These are phyloP conservation scores for Spongospora subterranea DNA, from an alignment of 208 protist genomes.

Conservation along the genomic window DNA sequence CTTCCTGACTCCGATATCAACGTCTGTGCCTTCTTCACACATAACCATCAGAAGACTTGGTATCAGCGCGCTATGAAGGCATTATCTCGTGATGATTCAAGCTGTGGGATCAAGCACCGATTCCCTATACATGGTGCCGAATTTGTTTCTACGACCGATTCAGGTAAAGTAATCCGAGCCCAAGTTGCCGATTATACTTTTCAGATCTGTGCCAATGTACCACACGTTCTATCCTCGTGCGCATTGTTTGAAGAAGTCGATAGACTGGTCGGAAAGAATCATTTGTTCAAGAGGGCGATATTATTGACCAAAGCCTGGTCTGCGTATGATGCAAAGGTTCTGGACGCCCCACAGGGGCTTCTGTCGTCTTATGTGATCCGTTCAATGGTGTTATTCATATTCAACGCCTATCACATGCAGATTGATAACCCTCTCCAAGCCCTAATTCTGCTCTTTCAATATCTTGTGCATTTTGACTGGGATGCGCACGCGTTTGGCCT, in stretches of 20 bases:
- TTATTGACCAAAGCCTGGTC: slow-evolving; percentile 38
- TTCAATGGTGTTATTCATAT: neutral
- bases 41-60: slow-evolving; percentile 45
- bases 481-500: slow-evolving; percentile 17
- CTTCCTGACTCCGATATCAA: slow-evolving; percentile 31
- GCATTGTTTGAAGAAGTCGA: slow-evolving; percentile 55
- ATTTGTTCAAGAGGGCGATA: slow-evolving; percentile 23
- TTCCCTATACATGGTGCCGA: neutral
- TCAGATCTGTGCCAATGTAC: slow-evolving; percentile 4
- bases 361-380: slow-evolving; percentile 43
- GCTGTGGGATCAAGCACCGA: neutral
- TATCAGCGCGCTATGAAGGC: slow-evolving; percentile 34
- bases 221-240: neutral
- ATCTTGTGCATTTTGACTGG: slow-evolving; percentile 27
- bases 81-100: neutral
- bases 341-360: slow-evolving; percentile 13
- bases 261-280: neutral
- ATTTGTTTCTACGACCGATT: neutral
- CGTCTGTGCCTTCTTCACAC: slow-evolving; percentile 44
- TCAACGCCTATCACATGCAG: neutral
- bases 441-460: slow-evolving; percentile 36
- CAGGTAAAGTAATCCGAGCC: slow-evolving; percentile 21
- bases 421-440: neutral
- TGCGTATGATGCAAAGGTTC: neutral
- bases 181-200: neutral